These are phyloP conservation scores for Pestalotiopsis sp. DNA, from an alignment of 2,329 filamentous ascomycete genomes.

Conservation along the genomic window DNA sequence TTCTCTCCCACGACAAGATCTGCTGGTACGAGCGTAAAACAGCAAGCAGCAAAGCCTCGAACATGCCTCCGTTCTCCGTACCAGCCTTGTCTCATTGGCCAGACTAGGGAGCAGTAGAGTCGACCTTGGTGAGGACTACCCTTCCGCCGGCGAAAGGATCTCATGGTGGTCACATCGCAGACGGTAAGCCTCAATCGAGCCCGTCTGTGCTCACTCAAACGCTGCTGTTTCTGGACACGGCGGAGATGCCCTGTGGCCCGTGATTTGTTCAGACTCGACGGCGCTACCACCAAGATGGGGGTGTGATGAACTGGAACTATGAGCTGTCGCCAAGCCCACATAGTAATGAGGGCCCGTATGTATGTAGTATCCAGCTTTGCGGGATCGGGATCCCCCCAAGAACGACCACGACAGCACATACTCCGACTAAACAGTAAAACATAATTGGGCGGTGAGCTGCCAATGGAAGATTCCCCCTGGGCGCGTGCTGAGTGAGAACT, in stretches of 20 bases:
- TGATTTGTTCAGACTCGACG: slow-evolving; percentile 6
- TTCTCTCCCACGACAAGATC: background rate
- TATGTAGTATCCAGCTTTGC: too few relatives aligned
- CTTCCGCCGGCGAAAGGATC: background rate
- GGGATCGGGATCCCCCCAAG: background rate
- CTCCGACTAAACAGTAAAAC: background rate
- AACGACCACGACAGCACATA: background rate
- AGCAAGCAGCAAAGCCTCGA: background rate
- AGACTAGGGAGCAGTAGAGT: background rate
- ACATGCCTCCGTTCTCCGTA: background rate
- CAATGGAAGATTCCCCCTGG: background rate
- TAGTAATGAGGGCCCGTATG: background rate
- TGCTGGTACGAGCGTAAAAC: background rate
- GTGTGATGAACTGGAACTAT: slow-evolving; percentile 8
- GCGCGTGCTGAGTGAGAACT: background rate
- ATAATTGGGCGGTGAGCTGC: slow-evolving; percentile 2
- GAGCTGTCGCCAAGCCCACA: slow-evolving; percentile 7
- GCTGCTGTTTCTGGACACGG: background rate
- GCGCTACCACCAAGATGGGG: background rate
- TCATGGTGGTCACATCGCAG: background rate
- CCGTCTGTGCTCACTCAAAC: background rate
- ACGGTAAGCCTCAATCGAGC: background rate
- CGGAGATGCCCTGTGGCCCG: background rate
- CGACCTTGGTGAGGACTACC: background rate
- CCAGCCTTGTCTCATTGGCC: background rate